A percentile compares a stretch with the other conserved stretches of the same genome.
Conservation (phyloP, 2,329 filamentous ascomycete genomes). For the Nemania abortiva region DNA sequence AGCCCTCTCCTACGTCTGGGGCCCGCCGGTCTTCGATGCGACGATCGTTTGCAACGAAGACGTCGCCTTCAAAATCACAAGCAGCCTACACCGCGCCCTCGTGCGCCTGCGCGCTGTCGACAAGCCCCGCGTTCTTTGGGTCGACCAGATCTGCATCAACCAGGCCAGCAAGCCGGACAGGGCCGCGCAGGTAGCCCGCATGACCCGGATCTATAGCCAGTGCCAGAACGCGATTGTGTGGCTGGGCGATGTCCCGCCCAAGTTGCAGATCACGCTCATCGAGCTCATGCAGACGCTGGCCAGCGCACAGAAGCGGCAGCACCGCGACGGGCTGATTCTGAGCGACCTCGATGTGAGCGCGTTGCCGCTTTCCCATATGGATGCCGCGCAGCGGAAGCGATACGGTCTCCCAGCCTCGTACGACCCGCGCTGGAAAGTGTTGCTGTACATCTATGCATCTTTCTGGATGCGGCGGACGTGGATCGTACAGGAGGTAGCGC, state of each 20-base stretch:
- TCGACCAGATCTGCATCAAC: constrained; percentile 26
- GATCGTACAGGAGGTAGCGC: constrained; percentile 31
- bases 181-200: constrained; percentile 22
- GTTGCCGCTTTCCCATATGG: constrained; percentile 31
- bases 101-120: constrained; percentile 29
- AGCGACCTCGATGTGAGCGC: constrained; percentile 23
- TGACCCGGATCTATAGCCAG: constrained; percentile 28
- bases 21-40: constrained; percentile 24
- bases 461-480: constrained; percentile 32
- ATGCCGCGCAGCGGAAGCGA: constrained; percentile 24
- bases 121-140: constrained; percentile 24
- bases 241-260: constrained; percentile 26
- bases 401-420: constrained; percentile 26
- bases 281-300: constrained; percentile 27
- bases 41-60: constrained; percentile 28
- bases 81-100: constrained; percentile 25
- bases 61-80: constrained; percentile 30
- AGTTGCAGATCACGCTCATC: constrained; percentile 21
- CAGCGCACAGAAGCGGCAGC: constrained; percentile 28
- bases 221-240: constrained; percentile 31
- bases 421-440: constrained; percentile 28
- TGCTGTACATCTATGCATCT: constrained; percentile 29
- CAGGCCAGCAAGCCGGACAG: constrained; percentile 23
- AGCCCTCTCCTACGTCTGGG: constrained; percentile 34
- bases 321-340: constrained; percentile 24